A percentile compares a stretch with the other conserved stretches of the same genome.
Conservation (phyloP, 208 protist species). For the Crithidia expoeki region DNA sequence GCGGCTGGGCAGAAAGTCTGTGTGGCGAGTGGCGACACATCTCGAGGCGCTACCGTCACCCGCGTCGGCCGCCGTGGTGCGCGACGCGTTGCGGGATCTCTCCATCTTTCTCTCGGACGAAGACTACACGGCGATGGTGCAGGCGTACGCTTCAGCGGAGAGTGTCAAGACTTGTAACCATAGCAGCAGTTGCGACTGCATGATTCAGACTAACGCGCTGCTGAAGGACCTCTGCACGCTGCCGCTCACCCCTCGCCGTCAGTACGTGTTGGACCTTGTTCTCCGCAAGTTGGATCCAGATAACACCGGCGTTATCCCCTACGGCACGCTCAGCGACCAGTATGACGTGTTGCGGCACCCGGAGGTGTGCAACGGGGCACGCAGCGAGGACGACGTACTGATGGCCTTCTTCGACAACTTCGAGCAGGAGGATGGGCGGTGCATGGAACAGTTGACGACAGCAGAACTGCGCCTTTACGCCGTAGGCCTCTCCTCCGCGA, state of each 20-base stretch:
- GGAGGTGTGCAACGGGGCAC: conserved; percentile 44
- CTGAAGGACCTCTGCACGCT: conserved; percentile 42
- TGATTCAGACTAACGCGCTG: conserved; percentile 38
- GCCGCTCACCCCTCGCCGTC: conserved; percentile 57
- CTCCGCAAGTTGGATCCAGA: conserved; percentile 61
- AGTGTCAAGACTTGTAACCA: neutral
- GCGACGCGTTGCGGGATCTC: conserved; percentile 67
- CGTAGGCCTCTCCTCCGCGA: conserved; percentile 61
- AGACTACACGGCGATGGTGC: conserved; percentile 45
- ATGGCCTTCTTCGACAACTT: conserved; percentile 64
- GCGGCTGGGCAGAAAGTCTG: conserved; percentile 63
- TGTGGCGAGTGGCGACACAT: conserved; percentile 63
- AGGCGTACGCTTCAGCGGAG: conserved; percentile 25
- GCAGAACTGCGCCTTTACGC: conserved; percentile 78
- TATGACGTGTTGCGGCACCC: conserved; percentile 87
- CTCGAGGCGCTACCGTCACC: conserved; percentile 40
- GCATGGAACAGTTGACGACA: conserved; percentile 40
- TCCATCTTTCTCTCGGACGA: conserved; percentile 74
- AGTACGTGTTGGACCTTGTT: conserved; percentile 68
- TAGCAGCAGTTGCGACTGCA: neutral
- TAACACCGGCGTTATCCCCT: conserved; percentile 48
- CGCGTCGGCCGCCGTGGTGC: conserved; percentile 36
- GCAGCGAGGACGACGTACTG: conserved; percentile 50
- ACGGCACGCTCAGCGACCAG: conserved; percentile 38
- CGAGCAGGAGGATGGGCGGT: conserved; percentile 24